phyloP scores from a whole-genome alignment of 257 asterid species.

The Solanum phureja region DNA sequence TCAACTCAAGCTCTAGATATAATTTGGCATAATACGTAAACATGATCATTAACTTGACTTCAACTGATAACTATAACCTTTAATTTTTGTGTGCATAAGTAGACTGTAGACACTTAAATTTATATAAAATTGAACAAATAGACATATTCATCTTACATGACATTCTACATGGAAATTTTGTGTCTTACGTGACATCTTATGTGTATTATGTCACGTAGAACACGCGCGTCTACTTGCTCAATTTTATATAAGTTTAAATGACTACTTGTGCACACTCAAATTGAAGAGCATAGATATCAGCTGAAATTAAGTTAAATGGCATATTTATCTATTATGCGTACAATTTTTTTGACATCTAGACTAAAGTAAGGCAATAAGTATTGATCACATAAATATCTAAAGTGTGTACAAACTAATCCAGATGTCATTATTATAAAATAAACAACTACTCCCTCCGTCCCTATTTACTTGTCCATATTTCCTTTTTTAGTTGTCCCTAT shows the following conservation, averaged over 20 bases:
- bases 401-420: background rate
- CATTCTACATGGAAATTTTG: background rate
- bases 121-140: too few species aligned
- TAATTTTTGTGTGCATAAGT: background rate
- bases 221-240: too few species aligned
- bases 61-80: background rate
- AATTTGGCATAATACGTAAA: too few species aligned
- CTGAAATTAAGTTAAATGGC: too few species aligned
- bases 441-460: too few species aligned
- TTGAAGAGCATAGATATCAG: fast-evolving
- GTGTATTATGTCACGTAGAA: background rate
- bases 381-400: background rate
- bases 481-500: too few species aligned
- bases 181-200: too few species aligned
- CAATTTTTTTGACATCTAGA: background rate
- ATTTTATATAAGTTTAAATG: too few species aligned
- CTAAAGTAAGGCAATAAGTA: background rate
- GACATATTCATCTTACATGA: background rate
- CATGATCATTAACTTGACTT: background rate
- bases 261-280: fast-evolving
- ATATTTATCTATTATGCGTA: too few species aligned
- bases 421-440: too few species aligned
- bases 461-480: too few species aligned
- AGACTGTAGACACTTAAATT: background rate
- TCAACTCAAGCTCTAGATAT: background rate